A percentile compares a stretch with the other conserved stretches of the same genome.
Evolutionary conservation across 495 filamentous ascomycete species (phyloP).

Genomic region (Hypoxylon fuscum): DNA sequence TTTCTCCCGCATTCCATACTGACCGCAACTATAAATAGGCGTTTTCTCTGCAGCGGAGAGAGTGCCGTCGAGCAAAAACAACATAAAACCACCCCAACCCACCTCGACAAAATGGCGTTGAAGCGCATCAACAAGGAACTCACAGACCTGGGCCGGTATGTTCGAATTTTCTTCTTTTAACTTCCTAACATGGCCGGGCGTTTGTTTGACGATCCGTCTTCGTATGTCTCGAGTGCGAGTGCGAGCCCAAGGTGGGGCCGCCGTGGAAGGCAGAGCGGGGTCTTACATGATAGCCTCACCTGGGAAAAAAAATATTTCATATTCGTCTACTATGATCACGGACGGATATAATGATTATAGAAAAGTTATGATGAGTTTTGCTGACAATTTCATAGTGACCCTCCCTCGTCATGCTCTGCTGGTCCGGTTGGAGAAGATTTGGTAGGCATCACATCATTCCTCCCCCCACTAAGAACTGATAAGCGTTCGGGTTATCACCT

Average conservation of each 20-base stretch:
- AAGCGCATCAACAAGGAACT: conserved; percentile 99
- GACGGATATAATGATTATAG: too few relatives aligned
- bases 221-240: conserved; percentile 16
- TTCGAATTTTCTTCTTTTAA: conserved; percentile 39
- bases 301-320: not conserved
- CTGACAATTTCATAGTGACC: conserved; percentile 75
- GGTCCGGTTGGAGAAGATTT: conserved; percentile 96
- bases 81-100: conserved; percentile 39
- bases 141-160: conserved; percentile 97
- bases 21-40: conserved; percentile 43
- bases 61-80: conserved; percentile 25
- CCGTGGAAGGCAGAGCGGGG: conserved; percentile 44
- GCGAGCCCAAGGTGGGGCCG: conserved; percentile 49
- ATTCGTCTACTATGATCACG: not conserved
- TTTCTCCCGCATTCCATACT: conserved; percentile 43
- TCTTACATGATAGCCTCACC: conserved; percentile 30
- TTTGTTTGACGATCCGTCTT: conserved; percentile 23
- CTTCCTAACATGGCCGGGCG: conserved; percentile 9
- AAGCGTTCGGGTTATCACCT: conserved; percentile 19
- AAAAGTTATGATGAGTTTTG: too few relatives aligned
- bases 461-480: conserved; percentile 29
- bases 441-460: conserved; percentile 67
- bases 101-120: conserved; percentile 81
- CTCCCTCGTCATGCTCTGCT: conserved; percentile 97
- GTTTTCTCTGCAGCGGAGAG: conserved; percentile 41